Conservation (phyloP, 495 filamentous ascomycete species). For the Neurospora sp. region DNA sequence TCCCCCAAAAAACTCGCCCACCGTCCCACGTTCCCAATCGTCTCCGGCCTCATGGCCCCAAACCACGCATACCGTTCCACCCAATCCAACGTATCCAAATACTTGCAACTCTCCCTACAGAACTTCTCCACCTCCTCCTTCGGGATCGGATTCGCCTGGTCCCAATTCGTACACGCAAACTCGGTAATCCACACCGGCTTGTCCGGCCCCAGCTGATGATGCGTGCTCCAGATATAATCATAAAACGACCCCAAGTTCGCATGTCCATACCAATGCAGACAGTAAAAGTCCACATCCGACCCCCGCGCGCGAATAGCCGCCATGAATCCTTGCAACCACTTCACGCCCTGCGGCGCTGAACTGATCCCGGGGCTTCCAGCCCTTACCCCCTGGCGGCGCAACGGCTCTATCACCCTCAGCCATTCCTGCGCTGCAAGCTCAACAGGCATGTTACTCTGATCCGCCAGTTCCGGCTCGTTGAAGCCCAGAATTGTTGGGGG, state of each 20-base stretch:
- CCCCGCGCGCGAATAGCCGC: conserved; percentile 2
- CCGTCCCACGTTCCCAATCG: conserved; percentile 11
- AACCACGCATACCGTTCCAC: conserved; percentile 18
- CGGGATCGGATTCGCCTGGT: conserved; percentile 3
- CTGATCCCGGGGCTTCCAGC: conserved; percentile 12
- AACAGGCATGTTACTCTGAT: conserved; percentile 15
- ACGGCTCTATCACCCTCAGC: conserved; percentile 10
- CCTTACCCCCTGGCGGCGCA: conserved; percentile 1
- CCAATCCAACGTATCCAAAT: conserved; percentile 16
- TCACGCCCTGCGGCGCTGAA: conserved; percentile 12
- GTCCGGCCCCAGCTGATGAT: conserved; percentile 16
- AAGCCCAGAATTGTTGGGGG: conserved; percentile 3
- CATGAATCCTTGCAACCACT: conserved; percentile 10
- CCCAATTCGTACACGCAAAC: conserved; percentile 17
- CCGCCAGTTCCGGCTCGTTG: conserved; percentile 13
- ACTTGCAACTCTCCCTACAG: conserved; percentile 11
- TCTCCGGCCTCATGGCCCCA: conserved; percentile 13
- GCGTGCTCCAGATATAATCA: conserved; percentile 15
- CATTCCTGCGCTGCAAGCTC: conserved; percentile 9
- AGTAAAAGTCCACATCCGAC: conserved; percentile 13
- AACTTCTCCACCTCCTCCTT: conserved; percentile 11
- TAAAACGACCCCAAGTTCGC: conserved; percentile 14
- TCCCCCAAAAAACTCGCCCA: conserved; percentile 13
- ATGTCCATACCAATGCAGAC: conserved; percentile 14
- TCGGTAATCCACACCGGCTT: conserved; percentile 15